phyloP scores from a whole-genome alignment of 176 grass and related monocot genomes.

The Hordeum vulgare region MorexV3_pseudomolecules_assembly NC_058523.1:222454363-222454862 shows the following conservation, averaged over 20 bases:
- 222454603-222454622: not conserved
- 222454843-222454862: not conserved
- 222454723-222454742: not conserved
- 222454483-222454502: constrained; percentile 1
- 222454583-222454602: not conserved
- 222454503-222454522: constrained; percentile 9
- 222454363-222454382: not conserved
- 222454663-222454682: constrained; percentile 1
- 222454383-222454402: constrained; percentile 40
- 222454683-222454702: not conserved
- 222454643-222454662: not conserved
- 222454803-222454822: not conserved
- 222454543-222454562: constrained; percentile 2
- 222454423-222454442: constrained; percentile 14
- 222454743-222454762: not conserved
- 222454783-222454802: not conserved
- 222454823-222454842: not conserved
- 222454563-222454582: not conserved
- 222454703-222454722: not conserved
- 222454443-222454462: constrained; percentile 40
- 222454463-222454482: constrained; percentile 1
- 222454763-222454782: not conserved
- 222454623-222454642: not conserved
- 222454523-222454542: not conserved
- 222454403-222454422: constrained; percentile 29